These are phyloP conservation scores for Herpetomonas samuelpessoai DNA, from an alignment of 208 protist genomes.

Conservation along the genomic window DNA sequence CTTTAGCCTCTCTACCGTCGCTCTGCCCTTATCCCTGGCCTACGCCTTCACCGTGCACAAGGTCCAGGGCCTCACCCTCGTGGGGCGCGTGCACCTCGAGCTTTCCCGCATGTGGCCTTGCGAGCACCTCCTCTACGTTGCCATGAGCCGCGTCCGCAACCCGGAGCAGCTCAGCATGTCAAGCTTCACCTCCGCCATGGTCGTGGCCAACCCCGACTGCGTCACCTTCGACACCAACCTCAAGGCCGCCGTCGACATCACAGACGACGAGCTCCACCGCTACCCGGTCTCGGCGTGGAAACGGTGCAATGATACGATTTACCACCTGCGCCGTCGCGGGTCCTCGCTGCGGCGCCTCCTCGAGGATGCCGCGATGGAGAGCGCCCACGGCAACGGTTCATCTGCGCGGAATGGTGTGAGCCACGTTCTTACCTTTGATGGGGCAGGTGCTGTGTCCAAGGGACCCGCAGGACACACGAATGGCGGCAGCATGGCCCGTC, in stretches of 20 bases:
- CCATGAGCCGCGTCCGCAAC: constrained; percentile 88
- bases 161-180: constrained; percentile 89
- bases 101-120: constrained; percentile 90
- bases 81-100: constrained; percentile 84
- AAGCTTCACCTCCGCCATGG: constrained; percentile 64
- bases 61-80: constrained; percentile 83
- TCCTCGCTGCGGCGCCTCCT: constrained; percentile 62
- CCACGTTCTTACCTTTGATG: constrained; percentile 7
- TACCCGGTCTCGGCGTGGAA: constrained; percentile 81
- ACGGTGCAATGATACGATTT: constrained; percentile 86
- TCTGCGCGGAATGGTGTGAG: neutral
- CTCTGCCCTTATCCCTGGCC: constrained; percentile 74
- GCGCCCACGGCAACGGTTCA: constrained; percentile 11
- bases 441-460: no score
- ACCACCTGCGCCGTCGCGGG: constrained; percentile 69
- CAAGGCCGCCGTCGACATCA: constrained; percentile 23
- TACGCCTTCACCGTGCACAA: constrained; percentile 92
- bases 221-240: constrained; percentile 75
- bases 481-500: neutral
- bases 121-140: constrained; percentile 86
- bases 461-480: no score
- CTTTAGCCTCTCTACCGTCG: constrained; percentile 73
- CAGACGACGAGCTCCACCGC: constrained; percentile 33
- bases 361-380: constrained; percentile 20
- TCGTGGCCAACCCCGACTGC: constrained; percentile 73